Base-by-base conservation (phyloP, 129 eudicot genomes). In the Rutidosis leptorrhynchoides region DNA sequence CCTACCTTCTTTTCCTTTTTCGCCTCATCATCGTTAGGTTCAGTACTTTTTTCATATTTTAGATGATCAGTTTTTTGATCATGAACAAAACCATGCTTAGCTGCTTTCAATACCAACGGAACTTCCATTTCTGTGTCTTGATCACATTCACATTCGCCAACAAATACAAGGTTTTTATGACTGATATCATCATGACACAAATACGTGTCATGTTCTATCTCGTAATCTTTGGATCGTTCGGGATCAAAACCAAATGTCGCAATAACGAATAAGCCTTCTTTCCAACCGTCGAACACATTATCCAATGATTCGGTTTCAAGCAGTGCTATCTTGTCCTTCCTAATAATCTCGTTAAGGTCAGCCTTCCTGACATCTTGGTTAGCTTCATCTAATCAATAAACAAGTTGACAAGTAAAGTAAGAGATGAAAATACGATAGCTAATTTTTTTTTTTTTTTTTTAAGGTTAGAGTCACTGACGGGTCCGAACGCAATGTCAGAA, bases 181-280 rank as follows among this genome's bases (percentile, higher is more conserved):
- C 14, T 22, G 53, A 19, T 54, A 24, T 24, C 28, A 55, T n/a
- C n/a, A n/a, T n/a, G n/a, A n/a, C n/a, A 22, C 55, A 58, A 64
- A 25, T 54, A 66, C 25, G 29, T 19, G 14, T 65, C 53, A 16
- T 58, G 46, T 15, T 70, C 54, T 1, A 4, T 26, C 6, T 53
- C 62, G 1, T 64, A 32, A 40, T 68, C 69, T 27, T 69, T 71
- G 45, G 71, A 20, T 55, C 2, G 5, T 24, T 14, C 29, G 28
- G 85, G 85, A 70, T 79, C 87, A 55, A 81, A 68, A 26, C 63
- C 55, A 76, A 21, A 30, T 83, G 96, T 88, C 21, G 91, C 96
- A 54, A 88, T 88, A 23, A 87, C 62, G 19, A 88, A 79, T 62
- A 88, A 52, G 12, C 83, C 96, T 37, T 82, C 83, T 15, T 73